phyloP scores from a whole-genome alignment of 73 alveolate species.

The Tetrahymena malaccensis region DNA sequence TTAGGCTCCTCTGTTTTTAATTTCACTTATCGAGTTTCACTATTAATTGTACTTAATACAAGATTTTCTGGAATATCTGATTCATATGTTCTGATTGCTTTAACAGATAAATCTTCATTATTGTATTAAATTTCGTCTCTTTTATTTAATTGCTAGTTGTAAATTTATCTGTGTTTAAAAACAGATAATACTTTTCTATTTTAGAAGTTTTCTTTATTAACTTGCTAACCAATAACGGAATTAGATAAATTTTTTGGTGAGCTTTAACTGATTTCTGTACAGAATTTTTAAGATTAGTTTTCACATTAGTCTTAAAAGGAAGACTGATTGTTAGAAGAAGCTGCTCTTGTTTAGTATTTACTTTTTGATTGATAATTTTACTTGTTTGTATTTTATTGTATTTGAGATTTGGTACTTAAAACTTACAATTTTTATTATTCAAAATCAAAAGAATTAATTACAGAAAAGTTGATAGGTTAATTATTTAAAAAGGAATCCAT shows the following conservation, averaged over 20 bases:
- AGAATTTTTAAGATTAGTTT: background rate
- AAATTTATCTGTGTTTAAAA: background rate
- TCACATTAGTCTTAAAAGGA: background rate
- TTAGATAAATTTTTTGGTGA: background rate
- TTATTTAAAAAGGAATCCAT: background rate
- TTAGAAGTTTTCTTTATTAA: background rate
- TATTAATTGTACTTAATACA: background rate
- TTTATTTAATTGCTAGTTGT: background rate
- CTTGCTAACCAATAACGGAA: background rate
- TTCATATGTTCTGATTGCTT: background rate
- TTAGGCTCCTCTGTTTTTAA: background rate
- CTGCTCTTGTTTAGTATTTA: background rate
- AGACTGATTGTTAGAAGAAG: background rate
- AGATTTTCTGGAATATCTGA: background rate
- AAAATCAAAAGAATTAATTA: background rate
- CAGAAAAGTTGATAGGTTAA: background rate
- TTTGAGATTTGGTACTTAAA: background rate
- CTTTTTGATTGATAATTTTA: no score
- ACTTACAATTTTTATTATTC: background rate
- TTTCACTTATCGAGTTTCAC: background rate
- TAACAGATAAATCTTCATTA: background rate
- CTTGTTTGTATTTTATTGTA: background rate
- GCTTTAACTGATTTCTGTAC: background rate
- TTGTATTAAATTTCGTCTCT: background rate
- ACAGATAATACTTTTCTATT: background rate